A percentile compares a stretch with the other conserved stretches of the same genome.
phyloP scores from a whole-genome alignment of 2,329 filamentous ascomycete genomes.

The Ophiocordyceps sinensis region DNA sequence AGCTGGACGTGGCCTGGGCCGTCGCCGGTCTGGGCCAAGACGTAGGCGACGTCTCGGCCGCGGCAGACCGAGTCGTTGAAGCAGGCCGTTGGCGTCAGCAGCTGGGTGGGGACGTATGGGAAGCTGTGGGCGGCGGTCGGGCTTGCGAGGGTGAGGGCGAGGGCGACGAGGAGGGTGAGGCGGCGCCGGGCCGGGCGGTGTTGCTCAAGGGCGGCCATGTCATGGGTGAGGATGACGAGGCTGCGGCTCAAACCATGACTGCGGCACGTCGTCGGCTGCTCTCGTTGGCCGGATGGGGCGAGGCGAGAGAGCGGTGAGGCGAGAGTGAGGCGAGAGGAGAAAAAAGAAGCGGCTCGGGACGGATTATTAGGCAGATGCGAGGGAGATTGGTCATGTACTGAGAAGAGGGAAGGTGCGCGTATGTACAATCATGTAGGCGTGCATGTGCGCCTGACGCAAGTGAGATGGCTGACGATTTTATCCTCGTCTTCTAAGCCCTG shows the following conservation, averaged over 20 bases:
- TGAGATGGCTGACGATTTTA: too few species aligned
- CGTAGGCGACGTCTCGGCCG: slow-evolving; percentile 44
- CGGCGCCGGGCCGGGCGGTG: slow-evolving; percentile 1
- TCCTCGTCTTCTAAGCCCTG: too few species aligned
- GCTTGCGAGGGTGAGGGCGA: neutral
- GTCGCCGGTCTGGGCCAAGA: slow-evolving; percentile 44
- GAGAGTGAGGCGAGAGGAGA: too few species aligned
- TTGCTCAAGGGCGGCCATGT: neutral
- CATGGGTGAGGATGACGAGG: neutral
- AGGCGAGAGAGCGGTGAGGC: too few species aligned
- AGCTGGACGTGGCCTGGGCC: slow-evolving; percentile 30
- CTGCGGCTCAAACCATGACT: neutral
- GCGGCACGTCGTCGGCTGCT: neutral
- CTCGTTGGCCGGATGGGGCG: neutral
- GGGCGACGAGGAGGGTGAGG: neutral
- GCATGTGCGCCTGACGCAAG: too few species aligned
- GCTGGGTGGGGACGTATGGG: slow-evolving; percentile 57
- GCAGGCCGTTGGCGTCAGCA: slow-evolving; percentile 41
- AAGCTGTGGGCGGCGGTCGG: neutral
- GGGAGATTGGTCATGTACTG: too few species aligned
- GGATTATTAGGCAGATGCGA: too few species aligned
- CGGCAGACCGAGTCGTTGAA: slow-evolving; percentile 24
- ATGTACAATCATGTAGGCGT: too few species aligned
- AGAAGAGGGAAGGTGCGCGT: too few species aligned
- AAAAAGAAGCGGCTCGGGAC: too few species aligned